Conservation (phyloP, 306 rosid species). For the Rubus idaeus region DNA sequence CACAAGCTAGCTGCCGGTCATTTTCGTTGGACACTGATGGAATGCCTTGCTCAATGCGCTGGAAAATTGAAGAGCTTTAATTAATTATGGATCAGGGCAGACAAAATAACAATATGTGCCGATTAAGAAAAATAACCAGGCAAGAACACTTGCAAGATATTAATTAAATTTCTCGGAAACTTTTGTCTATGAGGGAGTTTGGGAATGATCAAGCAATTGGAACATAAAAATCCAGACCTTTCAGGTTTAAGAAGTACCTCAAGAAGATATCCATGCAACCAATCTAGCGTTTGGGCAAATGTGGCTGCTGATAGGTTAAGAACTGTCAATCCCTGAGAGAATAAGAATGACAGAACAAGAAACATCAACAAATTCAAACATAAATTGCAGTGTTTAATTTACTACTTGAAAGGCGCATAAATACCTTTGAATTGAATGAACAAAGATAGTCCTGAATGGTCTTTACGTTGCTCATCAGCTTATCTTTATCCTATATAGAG, state of each 20-base stretch:
- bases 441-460: slow-evolving; percentile 88
- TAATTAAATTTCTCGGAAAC: neutral
- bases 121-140: neutral
- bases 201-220: neutral
- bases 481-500: slow-evolving; percentile 59
- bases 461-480: slow-evolving; percentile 73
- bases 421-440: slow-evolving; percentile 80
- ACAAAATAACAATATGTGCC: neutral
- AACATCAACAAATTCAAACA: neutral
- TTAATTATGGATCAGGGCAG: neutral
- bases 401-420: neutral
- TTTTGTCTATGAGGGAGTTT: neutral
- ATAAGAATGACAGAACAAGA: slow-evolving; percentile 7
- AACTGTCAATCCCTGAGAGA: slow-evolving; percentile 75
- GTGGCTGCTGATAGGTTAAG: slow-evolving; percentile 81
- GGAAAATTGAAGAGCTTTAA: neutral
- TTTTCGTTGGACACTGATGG: slow-evolving; percentile 22
- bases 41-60: slow-evolving; percentile 51
- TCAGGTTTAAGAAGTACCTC: slow-evolving; percentile 46
- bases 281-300: slow-evolving; percentile 81
- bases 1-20: neutral
- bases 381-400: neutral
- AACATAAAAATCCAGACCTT: neutral
- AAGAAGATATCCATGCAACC: slow-evolving; percentile 82
- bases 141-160: neutral